These are phyloP conservation scores for Gentiana macrophylla DNA, from an alignment of 257 asterid genomes.

Conservation along the genomic window DNA sequence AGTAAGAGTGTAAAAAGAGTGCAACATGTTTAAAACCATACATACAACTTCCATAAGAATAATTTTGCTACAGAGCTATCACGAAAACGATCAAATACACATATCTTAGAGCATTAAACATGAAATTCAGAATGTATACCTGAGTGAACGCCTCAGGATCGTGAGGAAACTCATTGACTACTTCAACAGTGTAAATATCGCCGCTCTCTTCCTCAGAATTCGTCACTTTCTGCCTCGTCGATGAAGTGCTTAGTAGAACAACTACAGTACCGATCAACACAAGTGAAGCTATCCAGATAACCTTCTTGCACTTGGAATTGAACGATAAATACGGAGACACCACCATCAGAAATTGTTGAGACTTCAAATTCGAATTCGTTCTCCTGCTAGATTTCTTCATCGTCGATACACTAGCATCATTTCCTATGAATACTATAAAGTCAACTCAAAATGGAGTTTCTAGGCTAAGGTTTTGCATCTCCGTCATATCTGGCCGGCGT, in stretches of 20 bases:
- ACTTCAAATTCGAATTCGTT: slow-evolving; percentile 13
- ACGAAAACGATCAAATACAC: no score
- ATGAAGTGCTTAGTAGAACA: slow-evolving; percentile 26
- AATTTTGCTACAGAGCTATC: no score
- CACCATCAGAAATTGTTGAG: slow-evolving; percentile 22
- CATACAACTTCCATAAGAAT: no score
- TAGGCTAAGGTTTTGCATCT: no score
- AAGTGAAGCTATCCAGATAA: slow-evolving; percentile 24
- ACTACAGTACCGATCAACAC: slow-evolving; percentile 18
- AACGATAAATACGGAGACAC: slow-evolving; percentile 17
- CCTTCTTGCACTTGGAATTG: slow-evolving; percentile 18
- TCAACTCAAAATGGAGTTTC: no score
- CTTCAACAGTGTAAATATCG: slow-evolving; percentile 43
- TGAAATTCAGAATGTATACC: slow-evolving; percentile 24
- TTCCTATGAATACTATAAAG: neutral
- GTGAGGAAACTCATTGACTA: slow-evolving; percentile 72
- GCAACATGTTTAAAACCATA: no score
- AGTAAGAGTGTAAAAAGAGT: no score
- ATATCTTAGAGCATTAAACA: no score
- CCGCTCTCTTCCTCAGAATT: slow-evolving; percentile 16
- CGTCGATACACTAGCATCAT: slow-evolving; percentile 21
- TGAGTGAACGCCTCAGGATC: slow-evolving; percentile 82
- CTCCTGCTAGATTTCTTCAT: slow-evolving; percentile 36
- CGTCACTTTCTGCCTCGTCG: slow-evolving; percentile 15
- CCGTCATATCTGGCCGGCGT: no score